These are phyloP conservation scores for Xylaria sp. DNA, from an alignment of 2,329 filamentous ascomycete genomes.

Conservation along the genomic window DNA sequence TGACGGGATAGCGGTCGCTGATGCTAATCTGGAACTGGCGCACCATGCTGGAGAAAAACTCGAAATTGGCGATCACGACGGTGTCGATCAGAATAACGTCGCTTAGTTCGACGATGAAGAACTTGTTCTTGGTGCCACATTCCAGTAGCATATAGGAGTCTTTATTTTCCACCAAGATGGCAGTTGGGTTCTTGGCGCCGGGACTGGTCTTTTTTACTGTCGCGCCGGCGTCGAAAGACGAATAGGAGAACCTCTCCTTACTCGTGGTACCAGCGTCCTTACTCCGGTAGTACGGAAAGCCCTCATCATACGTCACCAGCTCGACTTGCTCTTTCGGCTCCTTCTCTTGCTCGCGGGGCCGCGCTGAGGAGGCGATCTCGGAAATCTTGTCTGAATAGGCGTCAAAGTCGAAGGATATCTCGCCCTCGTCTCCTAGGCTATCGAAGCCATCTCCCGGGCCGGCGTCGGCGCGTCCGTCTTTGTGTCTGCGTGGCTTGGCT, in stretches of 20 bases:
- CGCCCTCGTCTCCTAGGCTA: constrained; percentile 82
- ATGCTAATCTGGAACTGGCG: constrained; percentile 89
- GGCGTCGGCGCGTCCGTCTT: constrained; percentile 55
- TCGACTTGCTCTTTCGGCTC: constrained; percentile 46
- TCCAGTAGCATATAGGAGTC: constrained; percentile 98
- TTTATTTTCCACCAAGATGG: constrained; percentile 93
- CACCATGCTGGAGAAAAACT: constrained; percentile 98
- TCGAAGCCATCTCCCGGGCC: constrained; percentile 71
- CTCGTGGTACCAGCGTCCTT: constrained; percentile 97
- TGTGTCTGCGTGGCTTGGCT: constrained; percentile 66
- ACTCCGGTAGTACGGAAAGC: constrained; percentile 66
- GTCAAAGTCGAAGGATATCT: constrained; percentile 71
- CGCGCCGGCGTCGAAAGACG: constrained; percentile 95
- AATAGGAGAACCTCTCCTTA: constrained; percentile 97
- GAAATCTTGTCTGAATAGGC: constrained; percentile 53
- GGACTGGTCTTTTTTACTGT: constrained; percentile 89
- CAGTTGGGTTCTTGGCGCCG: constrained; percentile 84
- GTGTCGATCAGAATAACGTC: constrained; percentile 89
- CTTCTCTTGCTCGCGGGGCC: constrained; percentile 34
- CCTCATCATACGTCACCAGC: constrained; percentile 53
- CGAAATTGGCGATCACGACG: constrained; percentile 95
- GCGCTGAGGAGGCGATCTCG: constrained; percentile 46
- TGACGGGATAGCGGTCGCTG: constrained; percentile 92
- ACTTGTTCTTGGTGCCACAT: constrained; percentile 86
- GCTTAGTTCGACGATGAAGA: constrained; percentile 91